These are phyloP conservation scores for Hypoxylon fuscum DNA, from an alignment of 495 filamentous ascomycete species.

Conservation along the genomic window DNA sequence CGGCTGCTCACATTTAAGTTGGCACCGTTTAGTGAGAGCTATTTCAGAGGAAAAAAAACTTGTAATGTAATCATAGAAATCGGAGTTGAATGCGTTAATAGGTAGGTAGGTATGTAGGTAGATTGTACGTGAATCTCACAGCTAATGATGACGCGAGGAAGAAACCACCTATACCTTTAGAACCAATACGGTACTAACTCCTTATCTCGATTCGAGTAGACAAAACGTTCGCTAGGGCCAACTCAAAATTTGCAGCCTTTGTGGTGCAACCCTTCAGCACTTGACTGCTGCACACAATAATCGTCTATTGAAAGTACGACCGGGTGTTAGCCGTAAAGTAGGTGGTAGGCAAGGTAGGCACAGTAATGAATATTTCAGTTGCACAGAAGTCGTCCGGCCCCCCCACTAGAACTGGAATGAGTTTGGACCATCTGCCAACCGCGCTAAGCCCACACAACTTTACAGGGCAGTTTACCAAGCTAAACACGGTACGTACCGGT, in stretches of 20 bases:
- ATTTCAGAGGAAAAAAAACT: too few relatives aligned
- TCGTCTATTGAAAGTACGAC: conserved; percentile 3
- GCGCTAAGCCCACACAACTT: conserved; percentile 36
- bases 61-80: not conserved
- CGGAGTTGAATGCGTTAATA: conserved; percentile 1
- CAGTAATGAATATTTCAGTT: too few relatives aligned
- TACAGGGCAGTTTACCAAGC: conserved; percentile 26
- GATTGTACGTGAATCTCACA: conserved; percentile 24
- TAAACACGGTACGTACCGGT: not conserved
- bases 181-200: not conserved
- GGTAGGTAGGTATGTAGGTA: conserved; percentile 2
- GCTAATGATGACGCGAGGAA: conserved; percentile 35
- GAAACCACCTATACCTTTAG: conserved; percentile 15
- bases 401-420: conserved; percentile 35
- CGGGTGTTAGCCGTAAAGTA: conserved; percentile 14
- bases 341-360: too few relatives aligned
- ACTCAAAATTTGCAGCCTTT: not conserved
- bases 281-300: too few relatives aligned
- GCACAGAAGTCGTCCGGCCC: too few relatives aligned
- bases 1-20: too few relatives aligned
- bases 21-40: too few relatives aligned
- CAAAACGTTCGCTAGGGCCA: conserved; percentile 10
- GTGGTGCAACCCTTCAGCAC: not conserved
- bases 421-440: conserved; percentile 36
- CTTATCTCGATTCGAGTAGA: conserved; percentile 21